These are phyloP conservation scores for Lactarius vividus DNA, from an alignment of 768 basidiomycete genomes.

Conservation along the genomic window DNA sequence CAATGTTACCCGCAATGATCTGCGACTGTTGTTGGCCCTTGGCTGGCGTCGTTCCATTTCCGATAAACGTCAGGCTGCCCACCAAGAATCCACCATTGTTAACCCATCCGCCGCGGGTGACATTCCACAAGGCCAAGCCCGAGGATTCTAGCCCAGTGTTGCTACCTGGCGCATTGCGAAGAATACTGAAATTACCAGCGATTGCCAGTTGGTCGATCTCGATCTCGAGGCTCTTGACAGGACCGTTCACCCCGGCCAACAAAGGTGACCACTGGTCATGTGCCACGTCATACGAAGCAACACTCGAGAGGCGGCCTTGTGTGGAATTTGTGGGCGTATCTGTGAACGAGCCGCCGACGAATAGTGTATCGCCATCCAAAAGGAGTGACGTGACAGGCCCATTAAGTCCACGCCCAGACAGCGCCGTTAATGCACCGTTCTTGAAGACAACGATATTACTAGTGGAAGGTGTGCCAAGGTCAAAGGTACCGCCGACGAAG, in stretches of 20 bases:
- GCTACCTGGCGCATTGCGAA: conserved; percentile 39
- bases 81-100: conserved; percentile 71
- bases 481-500: conserved; percentile 79
- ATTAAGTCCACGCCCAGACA: conserved; percentile 72
- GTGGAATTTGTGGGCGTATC: conserved; percentile 58
- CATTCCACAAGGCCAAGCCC: conserved; percentile 79
- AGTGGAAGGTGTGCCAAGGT: conserved; percentile 50
- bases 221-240: conserved; percentile 59
- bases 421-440: conserved; percentile 48
- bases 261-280: conserved; percentile 66
- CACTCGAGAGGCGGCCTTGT: conserved; percentile 49
- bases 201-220: conserved; percentile 54
- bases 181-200: conserved; percentile 70
- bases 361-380: conserved; percentile 63
- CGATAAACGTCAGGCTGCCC: conserved; percentile 67
- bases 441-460: conserved; percentile 75
- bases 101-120: conserved; percentile 58
- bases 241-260: conserved; percentile 72
- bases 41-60: conserved; percentile 56
- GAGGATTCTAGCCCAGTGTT: conserved; percentile 40
- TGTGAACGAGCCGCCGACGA: conserved; percentile 85
- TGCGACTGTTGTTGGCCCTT: conserved; percentile 44
- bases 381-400: conserved; percentile 70
- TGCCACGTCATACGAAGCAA: conserved; percentile 71
- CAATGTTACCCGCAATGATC: conserved; percentile 67